Conservation (phyloP, 2,329 filamentous ascomycete species). For the Aspergillus amoenus region DNA sequence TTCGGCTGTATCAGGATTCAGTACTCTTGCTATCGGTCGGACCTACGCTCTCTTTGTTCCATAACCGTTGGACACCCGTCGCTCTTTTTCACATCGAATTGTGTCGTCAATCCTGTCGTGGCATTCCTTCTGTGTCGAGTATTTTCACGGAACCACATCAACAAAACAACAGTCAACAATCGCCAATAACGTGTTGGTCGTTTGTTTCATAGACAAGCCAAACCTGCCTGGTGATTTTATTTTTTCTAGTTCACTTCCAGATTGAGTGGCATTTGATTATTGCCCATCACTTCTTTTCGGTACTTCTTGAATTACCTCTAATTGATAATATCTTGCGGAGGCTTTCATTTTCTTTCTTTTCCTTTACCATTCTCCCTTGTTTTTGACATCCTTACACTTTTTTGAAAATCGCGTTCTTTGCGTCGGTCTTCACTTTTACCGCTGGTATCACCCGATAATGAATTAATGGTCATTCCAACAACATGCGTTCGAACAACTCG, state of each 20-base stretch:
- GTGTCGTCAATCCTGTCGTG: conserved; percentile 16
- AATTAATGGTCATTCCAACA: conserved; percentile 28
- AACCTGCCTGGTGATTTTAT: not conserved
- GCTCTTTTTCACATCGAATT: conserved; percentile 20
- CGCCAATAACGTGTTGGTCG: conserved; percentile 9
- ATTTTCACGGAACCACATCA: conserved; percentile 24
- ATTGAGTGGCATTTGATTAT: conserved; percentile 10
- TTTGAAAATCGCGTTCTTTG: conserved; percentile 7
- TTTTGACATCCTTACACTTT: not conserved
- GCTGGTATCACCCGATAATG: conserved; percentile 27
- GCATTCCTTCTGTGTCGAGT: conserved; percentile 28
- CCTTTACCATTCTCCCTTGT: conserved; percentile 9
- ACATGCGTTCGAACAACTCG: conserved; percentile 34
- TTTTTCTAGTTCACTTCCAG: not conserved
- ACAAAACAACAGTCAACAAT: conserved; percentile 22
- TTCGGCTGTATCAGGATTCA: conserved; percentile 10
- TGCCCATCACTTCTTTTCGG: conserved; percentile 9
- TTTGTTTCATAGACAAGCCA: conserved; percentile 9
- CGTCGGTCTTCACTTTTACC: conserved; percentile 9
- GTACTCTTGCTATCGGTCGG: conserved; percentile 18
- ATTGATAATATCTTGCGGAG: conserved; percentile 11
- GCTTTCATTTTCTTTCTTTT: not conserved
- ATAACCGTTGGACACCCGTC: conserved; percentile 17
- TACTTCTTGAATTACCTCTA: conserved; percentile 11
- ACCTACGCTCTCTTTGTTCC: conserved; percentile 22